Conservation (phyloP, 345 rosid genomes). For the Eucalyptus albens region DNA sequence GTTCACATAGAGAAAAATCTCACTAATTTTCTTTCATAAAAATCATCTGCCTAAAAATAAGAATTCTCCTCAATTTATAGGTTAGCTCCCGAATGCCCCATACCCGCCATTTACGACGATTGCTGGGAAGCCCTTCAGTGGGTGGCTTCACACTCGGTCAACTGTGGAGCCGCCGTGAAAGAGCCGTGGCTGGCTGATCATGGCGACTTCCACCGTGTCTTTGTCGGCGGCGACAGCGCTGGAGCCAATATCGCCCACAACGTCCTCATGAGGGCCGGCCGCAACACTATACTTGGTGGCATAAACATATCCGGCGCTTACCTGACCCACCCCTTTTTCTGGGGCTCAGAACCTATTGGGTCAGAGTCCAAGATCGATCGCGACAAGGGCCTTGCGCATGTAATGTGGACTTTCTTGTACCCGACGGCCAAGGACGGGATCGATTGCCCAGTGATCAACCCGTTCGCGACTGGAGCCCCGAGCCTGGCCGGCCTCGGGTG, state of each 20-base stretch:
- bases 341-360: constrained; percentile 35
- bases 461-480: constrained; percentile 7
- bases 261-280: constrained; percentile 9
- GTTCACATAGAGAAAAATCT: too few species aligned
- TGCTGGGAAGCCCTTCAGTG: constrained; percentile 22
- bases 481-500: constrained; percentile 20
- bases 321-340: constrained; percentile 30
- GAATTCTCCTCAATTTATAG: neutral
- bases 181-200: constrained; percentile 21
- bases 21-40: too few species aligned
- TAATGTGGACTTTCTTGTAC: constrained; percentile 12
- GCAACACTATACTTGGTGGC: neutral
- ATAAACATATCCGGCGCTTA: constrained; percentile 14
- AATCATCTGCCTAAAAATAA: too few species aligned
- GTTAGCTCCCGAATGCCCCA: constrained; percentile 17
- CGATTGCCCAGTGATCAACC: constrained; percentile 30
- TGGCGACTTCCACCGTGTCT: constrained; percentile 19
- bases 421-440: constrained; percentile 8
- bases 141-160: constrained; percentile 8
- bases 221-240: constrained; percentile 28
- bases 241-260: constrained; percentile 28
- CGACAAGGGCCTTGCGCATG: neutral
- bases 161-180: neutral
- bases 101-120: constrained; percentile 19
- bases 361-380: constrained; percentile 1